Evolutionary conservation across 2,329 filamentous ascomycete species (phyloP), one percentile per base, ranked within the genome.

Genomic region (Plenodomus tracheiphilus): DNA sequence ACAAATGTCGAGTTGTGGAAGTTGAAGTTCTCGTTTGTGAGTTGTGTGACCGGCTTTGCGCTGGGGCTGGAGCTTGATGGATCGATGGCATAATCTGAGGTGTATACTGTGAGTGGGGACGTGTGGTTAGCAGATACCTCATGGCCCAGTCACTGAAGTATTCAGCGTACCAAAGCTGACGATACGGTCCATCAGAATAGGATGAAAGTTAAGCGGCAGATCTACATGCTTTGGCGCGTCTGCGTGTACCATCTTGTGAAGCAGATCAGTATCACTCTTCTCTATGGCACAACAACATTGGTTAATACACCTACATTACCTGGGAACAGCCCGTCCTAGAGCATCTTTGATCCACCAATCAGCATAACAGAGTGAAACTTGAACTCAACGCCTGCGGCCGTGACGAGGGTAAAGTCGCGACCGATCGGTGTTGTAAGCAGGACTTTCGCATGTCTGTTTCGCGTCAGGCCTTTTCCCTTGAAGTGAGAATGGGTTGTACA

Each of bases 281-380:
- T 28, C 1, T 16, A 1, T 34, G 17, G 36, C 17, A n/a, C 8
- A 13, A 15, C 20, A 16, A 6, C 28, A 39, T 8, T 1, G 2
- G 7, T 37, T 9, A 37, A 22, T 28, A 22, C 17, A 41, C 47
- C 47, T 44, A 53, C 47, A 36, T 46, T 39, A 18, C 47, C 47
- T 15, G 53, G 51, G 25, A 41, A 56, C 13, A 50, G 39, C 4
- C 46, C 39, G 22, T 51, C 41, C 21, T 54, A 40, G 20, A 54
- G 43, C 22, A 22, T 25, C 41, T 47, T 49, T 6, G 56, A 43
- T 2, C 53, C 50, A 18, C 53, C 56, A 17, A 59, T 46, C 38
- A 59, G 30, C 56, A 56, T 45, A 30, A 34, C 39, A 6, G 50
- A 46, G 36, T 59, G 56, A 21, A 56, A 21, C 22, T 52, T 43